phyloP scores from a whole-genome alignment of 2,329 filamentous ascomycete species.

The Sporothrix euskadiensis region DNA sequence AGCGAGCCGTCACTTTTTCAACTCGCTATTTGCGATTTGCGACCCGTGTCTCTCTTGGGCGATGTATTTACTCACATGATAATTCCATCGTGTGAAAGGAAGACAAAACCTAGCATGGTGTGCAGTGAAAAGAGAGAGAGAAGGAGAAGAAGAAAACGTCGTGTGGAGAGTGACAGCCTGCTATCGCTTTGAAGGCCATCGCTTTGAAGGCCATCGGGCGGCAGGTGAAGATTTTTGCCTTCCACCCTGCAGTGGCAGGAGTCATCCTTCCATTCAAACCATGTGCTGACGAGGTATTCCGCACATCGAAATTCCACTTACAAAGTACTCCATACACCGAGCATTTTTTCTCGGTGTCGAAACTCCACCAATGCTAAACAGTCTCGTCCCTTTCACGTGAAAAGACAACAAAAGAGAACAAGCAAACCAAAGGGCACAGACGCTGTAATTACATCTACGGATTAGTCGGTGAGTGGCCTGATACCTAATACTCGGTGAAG shows the following conservation, averaged over 20 bases:
- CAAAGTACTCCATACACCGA: not conserved
- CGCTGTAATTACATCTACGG: not conserved
- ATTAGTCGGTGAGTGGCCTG: slow-evolving; percentile 16
- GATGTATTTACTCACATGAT: not conserved
- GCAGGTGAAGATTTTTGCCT: slow-evolving; percentile 4
- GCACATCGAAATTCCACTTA: slow-evolving; percentile 7
- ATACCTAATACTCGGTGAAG: slow-evolving; percentile 20
- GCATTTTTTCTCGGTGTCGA: not conserved
- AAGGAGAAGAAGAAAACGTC: not conserved
- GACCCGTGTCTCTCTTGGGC: not conserved
- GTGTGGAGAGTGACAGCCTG: not conserved
- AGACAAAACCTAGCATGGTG: not conserved
- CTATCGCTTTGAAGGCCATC: not conserved
- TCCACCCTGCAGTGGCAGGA: not conserved
- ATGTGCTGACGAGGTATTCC: not conserved
- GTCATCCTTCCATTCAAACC: not conserved
- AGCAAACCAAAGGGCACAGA: not conserved
- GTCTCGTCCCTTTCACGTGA: not conserved
- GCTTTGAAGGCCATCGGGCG: not conserved
- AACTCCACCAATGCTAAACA: not conserved
- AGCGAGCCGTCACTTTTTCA: slow-evolving; percentile 14
- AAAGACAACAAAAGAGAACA: not conserved
- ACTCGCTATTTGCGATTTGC: not conserved
- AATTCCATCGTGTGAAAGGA: not conserved
- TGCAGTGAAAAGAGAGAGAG: not conserved